Percentiles rank a stretch among this genome's conserved stretches.
Conservation (phyloP, 345 rosid species). For the Mangifera indica region DNA sequence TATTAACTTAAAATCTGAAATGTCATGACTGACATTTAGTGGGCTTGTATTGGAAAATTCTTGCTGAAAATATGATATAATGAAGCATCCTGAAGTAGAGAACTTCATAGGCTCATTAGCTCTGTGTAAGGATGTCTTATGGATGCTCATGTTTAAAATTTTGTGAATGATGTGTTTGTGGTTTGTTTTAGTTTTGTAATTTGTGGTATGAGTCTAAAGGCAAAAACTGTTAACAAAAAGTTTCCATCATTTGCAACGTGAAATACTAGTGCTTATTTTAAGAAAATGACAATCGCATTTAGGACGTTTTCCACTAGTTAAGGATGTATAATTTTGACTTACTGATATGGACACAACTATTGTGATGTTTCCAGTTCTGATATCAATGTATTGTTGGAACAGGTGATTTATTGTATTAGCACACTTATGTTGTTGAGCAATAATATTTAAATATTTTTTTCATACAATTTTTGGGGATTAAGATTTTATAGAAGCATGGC, state of each 20-base stretch:
- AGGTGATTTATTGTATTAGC: neutral
- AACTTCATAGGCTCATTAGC: neutral
- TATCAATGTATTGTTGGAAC: neutral
- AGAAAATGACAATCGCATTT: neutral
- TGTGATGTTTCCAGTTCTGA: neutral
- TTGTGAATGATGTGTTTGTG: neutral
- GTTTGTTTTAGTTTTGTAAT: neutral
- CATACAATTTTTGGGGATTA: too few species aligned
- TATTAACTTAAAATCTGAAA: too few species aligned
- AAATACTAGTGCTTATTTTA: neutral
- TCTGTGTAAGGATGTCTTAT: neutral
- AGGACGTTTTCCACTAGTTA: neutral
- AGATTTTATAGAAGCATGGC: too few species aligned
- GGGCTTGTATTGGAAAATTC: too few species aligned
- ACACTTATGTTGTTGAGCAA: too few species aligned
- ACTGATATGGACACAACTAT: neutral
- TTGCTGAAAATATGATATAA: too few species aligned
- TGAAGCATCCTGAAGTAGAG: too few species aligned
- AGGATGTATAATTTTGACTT: slow-evolving; percentile 1
- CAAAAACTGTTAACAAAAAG: neutral
- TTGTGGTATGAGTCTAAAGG: neutral
- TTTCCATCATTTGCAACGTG: neutral
- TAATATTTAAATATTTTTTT: too few species aligned
- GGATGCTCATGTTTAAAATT: neutral
- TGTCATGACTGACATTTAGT: too few species aligned